phyloP scores from a whole-genome alignment of 371 early-diverging fungal genomes.

The Rhizomucor pusillus region DNA sequence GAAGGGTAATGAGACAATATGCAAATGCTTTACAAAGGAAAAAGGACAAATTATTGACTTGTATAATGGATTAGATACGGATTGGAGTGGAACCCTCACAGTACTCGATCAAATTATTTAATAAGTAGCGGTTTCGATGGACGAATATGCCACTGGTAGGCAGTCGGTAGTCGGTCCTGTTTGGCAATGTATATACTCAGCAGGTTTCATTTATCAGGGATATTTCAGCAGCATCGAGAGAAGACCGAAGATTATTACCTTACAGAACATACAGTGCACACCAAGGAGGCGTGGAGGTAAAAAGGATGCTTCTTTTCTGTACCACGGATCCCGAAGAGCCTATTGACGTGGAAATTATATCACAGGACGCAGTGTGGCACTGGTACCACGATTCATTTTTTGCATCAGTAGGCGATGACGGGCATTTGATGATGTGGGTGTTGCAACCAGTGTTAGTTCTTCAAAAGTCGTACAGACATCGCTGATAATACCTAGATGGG shows the following conservation, averaged over 20 bases:
- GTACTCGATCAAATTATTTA: slow-evolving; percentile 60
- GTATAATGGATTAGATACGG: slow-evolving; percentile 57
- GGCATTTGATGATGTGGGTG: slow-evolving; percentile 80
- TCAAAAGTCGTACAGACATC: not conserved
- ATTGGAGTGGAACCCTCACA: slow-evolving; percentile 73
- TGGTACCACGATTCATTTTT: slow-evolving; percentile 78
- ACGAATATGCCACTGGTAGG: slow-evolving; percentile 79
- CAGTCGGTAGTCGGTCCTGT: not conserved
- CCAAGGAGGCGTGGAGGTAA: slow-evolving; percentile 87
- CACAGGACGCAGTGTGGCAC: slow-evolving; percentile 93
- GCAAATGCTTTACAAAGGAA: too few species aligned
- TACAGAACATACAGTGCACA: slow-evolving; percentile 78
- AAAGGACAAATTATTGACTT: too few species aligned
- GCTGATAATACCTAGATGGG: slow-evolving; percentile 59
- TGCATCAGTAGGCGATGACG: slow-evolving; percentile 97
- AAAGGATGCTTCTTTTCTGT: not conserved
- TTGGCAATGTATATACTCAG: not conserved
- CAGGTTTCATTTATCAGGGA: slow-evolving; percentile 26
- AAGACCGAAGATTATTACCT: slow-evolving; percentile 73
- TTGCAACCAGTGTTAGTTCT: not conserved
- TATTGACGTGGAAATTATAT: not conserved
- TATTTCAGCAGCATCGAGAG: slow-evolving; percentile 51
- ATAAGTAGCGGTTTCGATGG: slow-evolving; percentile 87
- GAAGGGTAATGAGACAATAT: slow-evolving; percentile 83
- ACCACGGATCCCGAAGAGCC: not conserved